Percentiles rank a stretch among this genome's conserved stretches.
These are phyloP conservation scores for Fusarium sacchari DNA, from an alignment of 2,329 filamentous ascomycete genomes.

Conservation along the genomic window DNA sequence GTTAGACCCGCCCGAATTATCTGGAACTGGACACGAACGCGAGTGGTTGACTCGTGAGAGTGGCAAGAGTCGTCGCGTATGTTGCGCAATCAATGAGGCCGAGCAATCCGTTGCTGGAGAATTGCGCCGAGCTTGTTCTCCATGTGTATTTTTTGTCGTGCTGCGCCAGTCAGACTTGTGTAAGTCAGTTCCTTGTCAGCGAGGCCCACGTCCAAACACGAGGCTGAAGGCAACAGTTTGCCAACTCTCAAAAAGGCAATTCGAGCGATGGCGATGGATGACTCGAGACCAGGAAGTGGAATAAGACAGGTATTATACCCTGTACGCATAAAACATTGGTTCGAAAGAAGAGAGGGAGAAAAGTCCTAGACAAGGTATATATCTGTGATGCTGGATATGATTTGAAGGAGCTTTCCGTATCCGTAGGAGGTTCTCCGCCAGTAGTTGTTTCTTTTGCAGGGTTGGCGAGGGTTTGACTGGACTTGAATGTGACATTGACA, in stretches of 20 bases:
- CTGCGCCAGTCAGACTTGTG: conserved; percentile 13
- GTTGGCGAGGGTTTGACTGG: background rate
- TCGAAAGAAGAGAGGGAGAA: background rate
- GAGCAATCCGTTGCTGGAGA: conserved; percentile 16
- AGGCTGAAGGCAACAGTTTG: conserved; percentile 16
- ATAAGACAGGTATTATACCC: conserved; percentile 15
- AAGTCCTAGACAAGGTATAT: background rate
- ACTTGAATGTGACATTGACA: conserved; percentile 18
- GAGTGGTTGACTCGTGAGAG: conserved; percentile 3
- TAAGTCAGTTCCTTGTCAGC: conserved; percentile 34
- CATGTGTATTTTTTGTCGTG: background rate
- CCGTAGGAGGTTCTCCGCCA: conserved; percentile 15
- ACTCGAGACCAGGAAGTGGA: background rate
- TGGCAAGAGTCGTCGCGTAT: conserved; percentile 32
- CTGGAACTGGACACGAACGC: conserved; percentile 10
- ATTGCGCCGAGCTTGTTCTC: background rate
- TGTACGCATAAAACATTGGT: background rate
- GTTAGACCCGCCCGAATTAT: background rate
- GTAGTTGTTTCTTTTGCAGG: conserved; percentile 8
- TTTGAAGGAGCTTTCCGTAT: conserved; percentile 20
- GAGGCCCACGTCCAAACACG: conserved; percentile 23
- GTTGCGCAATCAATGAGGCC: conserved; percentile 25
- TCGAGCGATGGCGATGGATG: conserved; percentile 7
- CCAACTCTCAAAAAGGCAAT: background rate
- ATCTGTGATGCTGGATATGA: background rate